These are phyloP conservation scores for Anthoceros angustus DNA, from an alignment of 225 moss, liverwort and hornwort genomes.

Conservation along the genomic window DNA sequence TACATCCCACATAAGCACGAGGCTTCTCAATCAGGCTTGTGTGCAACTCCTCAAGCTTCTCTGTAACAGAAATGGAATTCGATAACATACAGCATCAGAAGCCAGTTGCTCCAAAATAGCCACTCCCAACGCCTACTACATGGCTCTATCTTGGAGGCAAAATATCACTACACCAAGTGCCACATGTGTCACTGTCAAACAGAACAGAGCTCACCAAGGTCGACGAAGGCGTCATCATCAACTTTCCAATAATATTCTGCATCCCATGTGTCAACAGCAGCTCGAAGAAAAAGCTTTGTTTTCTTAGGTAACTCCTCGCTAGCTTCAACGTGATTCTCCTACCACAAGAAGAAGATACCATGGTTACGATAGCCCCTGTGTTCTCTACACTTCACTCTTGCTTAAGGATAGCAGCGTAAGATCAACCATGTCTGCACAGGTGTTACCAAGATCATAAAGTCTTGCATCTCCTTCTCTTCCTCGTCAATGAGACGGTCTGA, in stretches of 20 bases:
- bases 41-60: slow-evolving; percentile 26
- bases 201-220: slow-evolving; percentile 46
- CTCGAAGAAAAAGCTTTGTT: slow-evolving; percentile 47
- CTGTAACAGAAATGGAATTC: slow-evolving; percentile 12
- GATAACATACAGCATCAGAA: not conserved
- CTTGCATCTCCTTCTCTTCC: slow-evolving; percentile 51
- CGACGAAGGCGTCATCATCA: slow-evolving; percentile 70
- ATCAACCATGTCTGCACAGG: no score
- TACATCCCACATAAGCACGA: slow-evolving; percentile 49
- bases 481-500: slow-evolving; percentile 79
- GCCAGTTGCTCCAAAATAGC: not conserved
- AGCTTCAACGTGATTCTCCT: slow-evolving; percentile 91
- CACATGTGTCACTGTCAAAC: not conserved
- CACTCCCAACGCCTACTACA: not conserved
- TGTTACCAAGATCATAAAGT: slow-evolving; percentile 75
- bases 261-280: slow-evolving; percentile 68
- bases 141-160: not conserved
- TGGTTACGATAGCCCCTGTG: slow-evolving; percentile 5
- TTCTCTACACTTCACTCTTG: not conserved
- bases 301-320: slow-evolving; percentile 67
- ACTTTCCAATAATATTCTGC: slow-evolving; percentile 93
- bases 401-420: not conserved
- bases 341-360: slow-evolving; percentile 11
- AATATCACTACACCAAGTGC: not conserved
- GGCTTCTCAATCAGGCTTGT: slow-evolving; percentile 31